These are phyloP conservation scores for Neurospora sp. DNA, from an alignment of 495 filamentous ascomycete species.

Conservation along the genomic window DNA sequence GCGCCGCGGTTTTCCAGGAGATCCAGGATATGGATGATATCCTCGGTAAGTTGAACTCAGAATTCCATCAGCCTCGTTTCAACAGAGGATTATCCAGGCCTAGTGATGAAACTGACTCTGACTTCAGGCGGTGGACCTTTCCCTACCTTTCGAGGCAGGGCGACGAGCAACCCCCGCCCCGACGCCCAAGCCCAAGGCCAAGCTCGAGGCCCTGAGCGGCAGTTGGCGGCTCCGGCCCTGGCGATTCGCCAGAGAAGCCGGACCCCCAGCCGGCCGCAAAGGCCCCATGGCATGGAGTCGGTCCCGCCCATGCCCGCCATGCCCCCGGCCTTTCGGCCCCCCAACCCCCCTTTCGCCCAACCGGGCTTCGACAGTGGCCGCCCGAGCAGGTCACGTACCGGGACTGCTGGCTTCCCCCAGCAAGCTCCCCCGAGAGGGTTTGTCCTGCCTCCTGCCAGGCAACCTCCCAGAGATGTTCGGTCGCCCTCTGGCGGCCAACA, in stretches of 20 bases:
- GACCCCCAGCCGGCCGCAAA: background rate
- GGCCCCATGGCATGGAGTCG: background rate
- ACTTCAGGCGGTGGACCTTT: background rate
- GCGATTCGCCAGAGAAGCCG: background rate
- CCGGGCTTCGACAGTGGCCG: background rate
- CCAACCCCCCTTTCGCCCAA: background rate
- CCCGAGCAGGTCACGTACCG: background rate
- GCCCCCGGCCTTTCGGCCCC: background rate
- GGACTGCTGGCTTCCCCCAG: background rate
- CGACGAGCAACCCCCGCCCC: background rate
- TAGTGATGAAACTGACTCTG: background rate
- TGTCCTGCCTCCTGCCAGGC: background rate
- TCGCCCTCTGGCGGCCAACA: background rate
- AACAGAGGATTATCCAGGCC: background rate
- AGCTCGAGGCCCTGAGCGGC: background rate
- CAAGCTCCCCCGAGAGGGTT: background rate
- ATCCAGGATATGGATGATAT: background rate
- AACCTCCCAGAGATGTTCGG: background rate
- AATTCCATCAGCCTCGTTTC: background rate
- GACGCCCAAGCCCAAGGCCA: background rate
- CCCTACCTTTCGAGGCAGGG: background rate
- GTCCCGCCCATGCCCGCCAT: background rate
- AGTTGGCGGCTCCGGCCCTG: background rate
- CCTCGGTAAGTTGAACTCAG: background rate
- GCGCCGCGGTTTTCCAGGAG: background rate